Percentiles rank a stretch among this genome's conserved stretches.
Evolutionary conservation across 2,329 filamentous ascomycete species (phyloP).

Genomic region (Cytospora chrysosperma): DNA sequence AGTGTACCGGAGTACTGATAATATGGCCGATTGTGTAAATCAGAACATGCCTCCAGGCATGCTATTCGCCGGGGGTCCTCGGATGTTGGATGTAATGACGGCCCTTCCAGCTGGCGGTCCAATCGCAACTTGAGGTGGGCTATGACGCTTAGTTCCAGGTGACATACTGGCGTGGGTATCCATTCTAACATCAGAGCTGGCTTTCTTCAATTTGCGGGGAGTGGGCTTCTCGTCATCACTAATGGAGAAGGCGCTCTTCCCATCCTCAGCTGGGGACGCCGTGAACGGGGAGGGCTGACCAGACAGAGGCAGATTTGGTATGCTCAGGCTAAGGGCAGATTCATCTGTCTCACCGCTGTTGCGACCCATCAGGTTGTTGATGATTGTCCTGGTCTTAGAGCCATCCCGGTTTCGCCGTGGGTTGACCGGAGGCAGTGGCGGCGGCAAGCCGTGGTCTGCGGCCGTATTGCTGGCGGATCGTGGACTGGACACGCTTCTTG

Average conservation of each 20-base stretch:
- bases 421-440: constrained; percentile 59
- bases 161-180: constrained; percentile 24
- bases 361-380: constrained; percentile 38
- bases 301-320: constrained; percentile 34
- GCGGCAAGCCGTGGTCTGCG: constrained; percentile 33
- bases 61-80: constrained; percentile 26
- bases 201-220: constrained; percentile 42
- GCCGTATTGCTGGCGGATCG: constrained; percentile 39
- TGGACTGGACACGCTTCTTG: constrained; percentile 39
- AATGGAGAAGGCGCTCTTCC: constrained; percentile 30
- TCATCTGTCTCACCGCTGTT: constrained; percentile 36
- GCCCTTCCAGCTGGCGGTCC: constrained; percentile 38
- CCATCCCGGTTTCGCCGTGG: constrained; percentile 48
- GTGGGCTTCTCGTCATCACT: constrained; percentile 43
- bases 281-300: constrained; percentile 15
- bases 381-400: constrained; percentile 40
- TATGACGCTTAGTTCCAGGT: constrained; percentile 28
- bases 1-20: background rate
- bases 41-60: constrained; percentile 37
- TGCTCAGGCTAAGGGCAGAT: constrained; percentile 31
- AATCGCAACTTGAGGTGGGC: constrained; percentile 30
- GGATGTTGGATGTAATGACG: constrained; percentile 33
- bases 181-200: constrained; percentile 40
- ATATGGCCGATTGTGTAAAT: background rate
- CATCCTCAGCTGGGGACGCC: constrained; percentile 27